These are phyloP conservation scores for Isabelozyma rhagii DNA, from an alignment of 805 yeast species.

Conservation along the genomic window DNA sequence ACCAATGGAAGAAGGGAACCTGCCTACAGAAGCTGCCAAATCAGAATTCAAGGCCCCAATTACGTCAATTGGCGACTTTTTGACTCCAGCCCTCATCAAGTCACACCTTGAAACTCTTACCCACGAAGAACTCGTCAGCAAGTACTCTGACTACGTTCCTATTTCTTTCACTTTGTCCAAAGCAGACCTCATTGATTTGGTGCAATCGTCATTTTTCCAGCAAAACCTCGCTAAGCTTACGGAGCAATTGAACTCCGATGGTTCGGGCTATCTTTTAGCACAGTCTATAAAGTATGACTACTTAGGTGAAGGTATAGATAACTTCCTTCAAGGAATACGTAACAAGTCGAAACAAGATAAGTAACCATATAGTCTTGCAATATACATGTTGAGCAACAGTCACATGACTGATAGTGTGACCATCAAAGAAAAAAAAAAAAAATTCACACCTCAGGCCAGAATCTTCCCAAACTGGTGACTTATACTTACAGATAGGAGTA, in stretches of 20 bases:
- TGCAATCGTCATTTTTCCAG: conserved; percentile 48
- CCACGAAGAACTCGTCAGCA: conserved; percentile 30
- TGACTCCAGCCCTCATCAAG: conserved; percentile 27
- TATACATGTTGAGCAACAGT: too few relatives aligned
- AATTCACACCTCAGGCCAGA: too few relatives aligned
- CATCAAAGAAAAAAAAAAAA: background rate
- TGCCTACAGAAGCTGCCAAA: background rate
- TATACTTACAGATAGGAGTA: too few relatives aligned
- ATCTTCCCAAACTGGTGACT: too few relatives aligned
- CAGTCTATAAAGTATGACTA: conserved; percentile 48
- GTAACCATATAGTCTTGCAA: background rate
- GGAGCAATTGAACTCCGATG: conserved; percentile 36
- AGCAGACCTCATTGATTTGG: conserved; percentile 37
- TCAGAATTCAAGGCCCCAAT: conserved; percentile 19
- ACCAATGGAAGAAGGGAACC: too few relatives aligned
- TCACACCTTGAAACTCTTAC: conserved; percentile 27
- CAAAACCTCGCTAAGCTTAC: conserved; percentile 41
- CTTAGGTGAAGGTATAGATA: conserved; percentile 53
- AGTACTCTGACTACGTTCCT: conserved; percentile 41
- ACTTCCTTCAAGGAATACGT: conserved; percentile 45
- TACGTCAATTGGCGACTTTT: conserved; percentile 28
- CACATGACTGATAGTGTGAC: too few relatives aligned
- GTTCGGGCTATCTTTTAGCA: conserved; percentile 49
- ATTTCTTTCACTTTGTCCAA: conserved; percentile 32
- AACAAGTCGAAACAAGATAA: conserved; percentile 15